Base-by-base conservation (phyloP, 2,329 filamentous ascomycete genomes). In the Parascedosporium putredinis region DNA sequence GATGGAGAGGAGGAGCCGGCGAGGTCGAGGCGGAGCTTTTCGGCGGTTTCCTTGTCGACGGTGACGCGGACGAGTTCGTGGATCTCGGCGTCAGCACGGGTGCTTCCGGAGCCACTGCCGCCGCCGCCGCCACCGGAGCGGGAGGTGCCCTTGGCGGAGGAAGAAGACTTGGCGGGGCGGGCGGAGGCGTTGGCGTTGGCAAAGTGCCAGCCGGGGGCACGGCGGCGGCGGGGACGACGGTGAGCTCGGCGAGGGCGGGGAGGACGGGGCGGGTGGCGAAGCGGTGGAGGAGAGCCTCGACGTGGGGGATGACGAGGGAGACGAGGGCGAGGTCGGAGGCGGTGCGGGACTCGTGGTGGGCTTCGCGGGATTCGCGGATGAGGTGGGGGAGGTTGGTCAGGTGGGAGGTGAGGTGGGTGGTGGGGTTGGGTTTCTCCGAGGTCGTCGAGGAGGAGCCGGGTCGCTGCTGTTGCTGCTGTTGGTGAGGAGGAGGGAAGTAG, bases 221-320 rank as follows among this genome's bases (percentile, higher is more conserved):
- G 3, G 67, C 68, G 4, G 58, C 56, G 2, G 57, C 67, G 0
- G 74, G 74, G 0, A 77, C 65, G 31, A 78, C 58, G 6, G 65
- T 68, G 42, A 75, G 64, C 45, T 73, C 68, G 1, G 71, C 65
- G 0, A 65, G 48, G 2, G 58, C 54, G 1, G 67, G 65, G 1
- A 62, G 56, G 0, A 57, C 58, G 3, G 65, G 56, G 38, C 62
- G 55, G 4, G 56, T 53, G 2, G 64, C 64, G 23, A 75, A 57
- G 12, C 65, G 62, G 1, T 61, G 59, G 2, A 76, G 54, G 52
- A 76, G 69, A 1, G 59, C 55, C 33, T 71, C 65, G 44, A 76
- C 56, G 38, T 65, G 60, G 3, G 70, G 69, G 0, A 69, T 58
- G 2, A 75, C 52, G 2, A 66, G 58, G 0, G 69, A 59, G 12